Evolutionary conservation across 371 early-diverging fungal species (phyloP).

Genomic region (Rhizopus delemar): DNA sequence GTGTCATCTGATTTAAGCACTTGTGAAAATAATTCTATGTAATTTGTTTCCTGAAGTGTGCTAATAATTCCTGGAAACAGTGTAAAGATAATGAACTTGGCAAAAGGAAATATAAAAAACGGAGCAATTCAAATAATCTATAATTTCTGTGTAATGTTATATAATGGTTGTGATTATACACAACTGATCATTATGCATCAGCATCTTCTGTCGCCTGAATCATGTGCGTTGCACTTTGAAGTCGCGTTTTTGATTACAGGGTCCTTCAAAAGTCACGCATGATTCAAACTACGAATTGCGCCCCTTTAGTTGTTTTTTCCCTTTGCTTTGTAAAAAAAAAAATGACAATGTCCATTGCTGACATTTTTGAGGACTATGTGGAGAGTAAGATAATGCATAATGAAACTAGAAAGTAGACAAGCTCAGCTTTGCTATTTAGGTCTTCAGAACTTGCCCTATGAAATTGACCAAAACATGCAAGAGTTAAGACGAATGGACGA

Average conservation of each 20-base stretch:
- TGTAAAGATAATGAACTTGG: background rate
- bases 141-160: no score
- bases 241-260: background rate
- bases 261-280: background rate
- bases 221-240: no score
- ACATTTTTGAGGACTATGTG: conserved; percentile 56
- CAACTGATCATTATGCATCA: no score
- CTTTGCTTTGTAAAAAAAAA: background rate
- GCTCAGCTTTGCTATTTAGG: conserved; percentile 23
- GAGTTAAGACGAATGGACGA: conserved; percentile 58
- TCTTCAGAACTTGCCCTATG: conserved; percentile 51
- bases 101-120: no score
- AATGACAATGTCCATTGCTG: conserved; percentile 45
- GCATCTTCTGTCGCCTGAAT: no score
- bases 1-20: conserved; percentile 6
- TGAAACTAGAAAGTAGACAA: background rate
- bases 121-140: no score
- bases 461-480: conserved; percentile 58
- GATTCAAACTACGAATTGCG: conserved; percentile 2
- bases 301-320: conserved; percentile 5
- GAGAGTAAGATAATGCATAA: conserved; percentile 40
- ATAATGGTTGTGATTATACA: no score
- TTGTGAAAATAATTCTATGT: background rate
- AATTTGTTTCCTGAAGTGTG: no score
- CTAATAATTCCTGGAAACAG: background rate